These are phyloP conservation scores for Choanephora cucurbitarum DNA, from an alignment of 371 early-diverging fungal species.

Conservation along the genomic window DNA sequence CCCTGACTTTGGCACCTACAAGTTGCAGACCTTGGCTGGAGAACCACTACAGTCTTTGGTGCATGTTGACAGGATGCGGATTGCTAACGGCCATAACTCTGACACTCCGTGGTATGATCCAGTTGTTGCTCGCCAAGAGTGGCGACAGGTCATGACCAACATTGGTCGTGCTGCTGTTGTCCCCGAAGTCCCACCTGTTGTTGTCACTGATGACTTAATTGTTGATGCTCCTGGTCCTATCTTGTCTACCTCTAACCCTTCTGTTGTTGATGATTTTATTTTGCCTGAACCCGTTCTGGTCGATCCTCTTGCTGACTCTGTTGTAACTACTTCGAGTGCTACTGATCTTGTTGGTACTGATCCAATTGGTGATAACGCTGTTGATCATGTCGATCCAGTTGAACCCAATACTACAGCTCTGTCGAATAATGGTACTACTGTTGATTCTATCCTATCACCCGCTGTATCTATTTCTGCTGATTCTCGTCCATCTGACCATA, in stretches of 20 bases:
- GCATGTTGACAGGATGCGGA: conserved; percentile 8
- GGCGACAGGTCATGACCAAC: background rate
- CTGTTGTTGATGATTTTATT: too few species aligned
- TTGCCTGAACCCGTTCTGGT: too few species aligned
- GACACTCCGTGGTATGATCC: conserved; percentile 12
- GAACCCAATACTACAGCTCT: background rate
- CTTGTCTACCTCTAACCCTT: too few species aligned
- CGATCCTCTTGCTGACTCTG: too few species aligned
- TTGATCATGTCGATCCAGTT: conserved; percentile 1
- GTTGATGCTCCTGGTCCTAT: too few species aligned
- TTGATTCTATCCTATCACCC: background rate
- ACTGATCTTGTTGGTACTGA: too few species aligned
- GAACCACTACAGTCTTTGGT: conserved; percentile 10
- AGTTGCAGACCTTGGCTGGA: conserved; percentile 8
- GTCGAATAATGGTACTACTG: too few species aligned
- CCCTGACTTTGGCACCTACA: conserved; percentile 10
- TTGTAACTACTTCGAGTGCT: too few species aligned
- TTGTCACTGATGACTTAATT: background rate
- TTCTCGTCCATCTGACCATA: too few species aligned
- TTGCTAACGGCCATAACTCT: conserved; percentile 4
- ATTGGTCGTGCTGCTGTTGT: background rate
- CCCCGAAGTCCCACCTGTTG: background rate
- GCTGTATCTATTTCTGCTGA: background rate
- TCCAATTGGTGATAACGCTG: background rate
- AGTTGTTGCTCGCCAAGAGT: background rate